Evolutionary conservation across 1,284 basidiomycete genomes (phyloP), one percentile per base, ranked within the genome.

Genomic region (Meripilus lineatus): DNA sequence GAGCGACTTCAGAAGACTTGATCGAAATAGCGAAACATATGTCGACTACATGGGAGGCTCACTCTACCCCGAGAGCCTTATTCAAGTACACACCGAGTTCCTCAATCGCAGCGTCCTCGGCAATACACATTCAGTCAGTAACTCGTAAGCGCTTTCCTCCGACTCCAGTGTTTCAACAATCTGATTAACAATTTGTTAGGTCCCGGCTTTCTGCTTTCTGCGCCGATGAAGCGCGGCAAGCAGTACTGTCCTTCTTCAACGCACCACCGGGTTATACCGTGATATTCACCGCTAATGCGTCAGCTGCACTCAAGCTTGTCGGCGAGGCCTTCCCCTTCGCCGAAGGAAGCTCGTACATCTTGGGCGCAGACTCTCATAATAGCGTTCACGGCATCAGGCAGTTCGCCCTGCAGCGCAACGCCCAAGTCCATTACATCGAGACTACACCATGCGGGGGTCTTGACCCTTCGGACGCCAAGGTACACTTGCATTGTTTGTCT

Each of bases 1-100:
- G 50, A 79, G 72, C n/a, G 85, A 89, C 59, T 87, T 79, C 54
- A 57, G 72, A 5, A 66, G 86, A 41, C 69, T 89, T 32, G 78
- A 81, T 48, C 71, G 69, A 14, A 63, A 65, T 15, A 75, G 74
- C 1, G 83, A 87, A 64, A 81, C 79, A 3, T 90, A 90, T 50
- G 79, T 89, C 44, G 87, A 90, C 58, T 89, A 86, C 53, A 90
- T 89, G 82, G 88, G 87, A 30, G 87, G 83, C 25, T 76, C 76
- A 42, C 57, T 89, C 25, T 87, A 87, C 54, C 86, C 87, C 14
- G 83, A 85, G 52, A 83, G 79, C 49, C 75, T 89, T 25, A 73
- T 89, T 48, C 73, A 70, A 34, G 74, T 77, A 5, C 84, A 88
- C 52, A 70, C 79, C 32, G 75, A 79, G 45, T 85, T 88, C 57